Evolutionary conservation across 2,329 filamentous ascomycete species (phyloP).

Genomic region (Trichoderma koningiopsis): DNA sequence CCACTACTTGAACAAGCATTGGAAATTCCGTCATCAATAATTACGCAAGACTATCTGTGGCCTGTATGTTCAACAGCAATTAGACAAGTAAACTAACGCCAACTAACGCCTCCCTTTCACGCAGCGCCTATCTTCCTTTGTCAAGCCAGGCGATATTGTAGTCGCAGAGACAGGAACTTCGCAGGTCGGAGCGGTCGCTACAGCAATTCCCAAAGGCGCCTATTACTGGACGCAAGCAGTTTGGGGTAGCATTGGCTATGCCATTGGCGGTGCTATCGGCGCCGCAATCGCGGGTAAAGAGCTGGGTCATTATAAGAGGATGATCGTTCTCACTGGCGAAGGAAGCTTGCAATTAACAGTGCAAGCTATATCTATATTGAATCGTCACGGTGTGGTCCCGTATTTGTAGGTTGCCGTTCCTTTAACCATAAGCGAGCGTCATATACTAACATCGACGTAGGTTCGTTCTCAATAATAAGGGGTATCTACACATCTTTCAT

Average conservation of each 20-base stretch:
- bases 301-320: constrained; percentile 25
- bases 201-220: constrained; percentile 24
- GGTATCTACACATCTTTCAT: not conserved
- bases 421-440: not conserved
- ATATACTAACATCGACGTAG: not conserved
- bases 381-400: constrained; percentile 1
- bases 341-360: constrained; percentile 29
- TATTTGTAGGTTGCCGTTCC: not conserved
- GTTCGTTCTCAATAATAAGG: constrained; percentile 8
- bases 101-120: not conserved
- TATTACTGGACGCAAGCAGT: constrained; percentile 30
- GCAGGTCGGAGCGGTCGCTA: constrained; percentile 27
- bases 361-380: constrained; percentile 8
- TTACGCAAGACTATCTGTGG: constrained; percentile 4
- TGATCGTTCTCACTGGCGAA: constrained; percentile 33
- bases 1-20: not conserved
- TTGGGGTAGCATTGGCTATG: constrained; percentile 33
- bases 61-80: not conserved
- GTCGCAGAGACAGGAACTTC: constrained; percentile 31
- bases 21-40: not conserved
- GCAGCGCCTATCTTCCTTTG: constrained; percentile 7
- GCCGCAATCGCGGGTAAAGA: constrained; percentile 30
- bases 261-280: constrained; percentile 29
- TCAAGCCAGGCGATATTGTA: constrained; percentile 30
- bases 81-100: not conserved